A percentile compares a stretch with the other conserved stretches of the same genome.
These are phyloP conservation scores for Euryodendron excelsum DNA, from an alignment of 148 eudicot species.

Conservation along the genomic window DNA sequence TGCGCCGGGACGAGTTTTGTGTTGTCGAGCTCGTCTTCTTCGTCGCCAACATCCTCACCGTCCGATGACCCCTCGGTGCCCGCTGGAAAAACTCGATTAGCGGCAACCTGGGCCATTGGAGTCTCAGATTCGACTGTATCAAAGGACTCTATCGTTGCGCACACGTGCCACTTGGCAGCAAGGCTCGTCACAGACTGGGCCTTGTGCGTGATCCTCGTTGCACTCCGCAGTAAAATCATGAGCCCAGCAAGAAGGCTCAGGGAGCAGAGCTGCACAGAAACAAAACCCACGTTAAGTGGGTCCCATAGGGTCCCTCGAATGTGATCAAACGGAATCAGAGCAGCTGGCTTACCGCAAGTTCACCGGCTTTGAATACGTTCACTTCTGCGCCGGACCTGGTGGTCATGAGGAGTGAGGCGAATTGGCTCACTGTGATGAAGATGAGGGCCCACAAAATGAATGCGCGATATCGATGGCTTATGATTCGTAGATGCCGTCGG, in stretches of 20 bases:
- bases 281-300: too few species aligned
- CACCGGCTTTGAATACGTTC: slow-evolving; percentile 61
- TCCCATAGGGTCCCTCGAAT: too few species aligned
- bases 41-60: slow-evolving; percentile 66
- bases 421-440: slow-evolving; percentile 66
- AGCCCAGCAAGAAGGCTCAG: slow-evolving; percentile 74
- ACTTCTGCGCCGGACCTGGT: slow-evolving; percentile 52
- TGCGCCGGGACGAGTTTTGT: slow-evolving; percentile 62
- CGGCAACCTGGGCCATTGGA: slow-evolving; percentile 31
- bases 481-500: slow-evolving; percentile 66
- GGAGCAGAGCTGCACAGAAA: slow-evolving; percentile 55
- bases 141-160: slow-evolving; percentile 72
- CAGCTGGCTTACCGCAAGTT: slow-evolving; percentile 82
- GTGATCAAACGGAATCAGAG: too few species aligned
- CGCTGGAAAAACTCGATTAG: slow-evolving; percentile 20
- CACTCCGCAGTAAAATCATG: slow-evolving; percentile 70
- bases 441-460: slow-evolving; percentile 65
- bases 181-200: slow-evolving; percentile 85
- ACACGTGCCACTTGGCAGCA: slow-evolving; percentile 92
- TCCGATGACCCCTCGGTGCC: slow-evolving; percentile 36
- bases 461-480: slow-evolving; percentile 77
- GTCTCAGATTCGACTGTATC: slow-evolving; percentile 47
- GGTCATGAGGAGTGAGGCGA: slow-evolving; percentile 57
- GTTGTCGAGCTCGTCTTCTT: slow-evolving; percentile 83
- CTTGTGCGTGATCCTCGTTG: slow-evolving; percentile 92